These are phyloP conservation scores for Atkinsonella hypoxylon DNA, from an alignment of 2,329 filamentous ascomycete genomes.

Conservation along the genomic window DNA sequence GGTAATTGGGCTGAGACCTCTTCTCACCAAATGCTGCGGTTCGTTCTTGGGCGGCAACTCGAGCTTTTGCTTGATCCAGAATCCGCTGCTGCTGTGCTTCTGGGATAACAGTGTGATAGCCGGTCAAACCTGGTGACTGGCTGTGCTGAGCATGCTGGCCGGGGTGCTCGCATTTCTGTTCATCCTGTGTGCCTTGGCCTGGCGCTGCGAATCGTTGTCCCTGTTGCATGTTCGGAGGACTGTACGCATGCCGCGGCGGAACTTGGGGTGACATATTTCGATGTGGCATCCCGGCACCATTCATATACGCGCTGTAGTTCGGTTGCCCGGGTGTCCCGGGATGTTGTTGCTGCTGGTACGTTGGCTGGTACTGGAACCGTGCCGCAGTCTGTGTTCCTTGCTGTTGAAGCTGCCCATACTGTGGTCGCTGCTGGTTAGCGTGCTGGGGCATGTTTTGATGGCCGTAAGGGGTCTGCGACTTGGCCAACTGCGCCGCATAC, in stretches of 20 bases:
- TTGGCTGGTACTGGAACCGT: conserved; percentile 25
- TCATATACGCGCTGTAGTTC: conserved; percentile 27
- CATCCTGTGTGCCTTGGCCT: conserved; percentile 19
- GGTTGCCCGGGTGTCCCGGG: conserved; percentile 23
- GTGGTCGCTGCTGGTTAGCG: conserved; percentile 32
- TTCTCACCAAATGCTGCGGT: conserved; percentile 29
- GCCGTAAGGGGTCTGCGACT: conserved; percentile 39
- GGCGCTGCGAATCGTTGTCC: conserved; percentile 21
- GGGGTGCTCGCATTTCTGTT: conserved; percentile 22
- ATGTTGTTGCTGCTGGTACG: conserved; percentile 22
- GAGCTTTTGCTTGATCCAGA: conserved; percentile 37
- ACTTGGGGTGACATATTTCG: conserved; percentile 35
- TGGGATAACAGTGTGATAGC: conserved; percentile 37
- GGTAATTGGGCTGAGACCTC: conserved; percentile 34
- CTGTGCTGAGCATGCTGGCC: conserved; percentile 17
- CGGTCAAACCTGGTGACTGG: conserved; percentile 28
- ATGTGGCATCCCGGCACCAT: conserved; percentile 29
- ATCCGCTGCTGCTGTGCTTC: conserved; percentile 38
- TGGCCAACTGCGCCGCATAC: conserved; percentile 38
- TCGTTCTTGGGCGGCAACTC: conserved; percentile 32
- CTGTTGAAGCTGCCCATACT: conserved; percentile 29
- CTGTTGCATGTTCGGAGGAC: conserved; percentile 24
- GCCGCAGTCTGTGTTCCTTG: conserved; percentile 31
- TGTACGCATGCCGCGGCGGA: conserved; percentile 24
- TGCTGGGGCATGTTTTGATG: conserved; percentile 39